Conservation (phyloP, 768 basidiomycete species). For the Termitomyces sp. region DNA sequence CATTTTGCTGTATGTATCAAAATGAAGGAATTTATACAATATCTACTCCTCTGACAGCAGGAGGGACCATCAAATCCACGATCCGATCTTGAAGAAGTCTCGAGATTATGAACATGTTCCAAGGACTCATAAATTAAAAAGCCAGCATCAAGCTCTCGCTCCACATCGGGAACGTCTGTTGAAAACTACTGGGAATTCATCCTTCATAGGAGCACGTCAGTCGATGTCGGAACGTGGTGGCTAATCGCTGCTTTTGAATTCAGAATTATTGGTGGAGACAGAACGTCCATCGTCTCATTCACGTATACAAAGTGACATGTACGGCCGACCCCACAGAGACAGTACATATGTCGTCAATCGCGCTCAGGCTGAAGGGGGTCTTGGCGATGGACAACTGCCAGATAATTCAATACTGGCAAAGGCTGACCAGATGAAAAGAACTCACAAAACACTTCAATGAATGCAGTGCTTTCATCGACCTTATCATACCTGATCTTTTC, state of each 20-base stretch:
- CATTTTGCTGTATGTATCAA: background rate
- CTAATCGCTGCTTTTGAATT: background rate
- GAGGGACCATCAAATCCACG: background rate
- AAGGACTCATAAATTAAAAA: background rate
- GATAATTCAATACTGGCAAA: background rate
- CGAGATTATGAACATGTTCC: background rate
- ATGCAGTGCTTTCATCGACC: slow-evolving; percentile 8
- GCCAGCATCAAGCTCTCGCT: background rate
- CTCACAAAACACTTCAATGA: slow-evolving; percentile 18
- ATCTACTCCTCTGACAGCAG: background rate
- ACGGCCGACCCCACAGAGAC: too few relatives aligned
- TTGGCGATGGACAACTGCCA: background rate
- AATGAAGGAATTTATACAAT: background rate
- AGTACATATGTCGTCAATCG: background rate
- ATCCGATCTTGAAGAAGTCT: background rate
- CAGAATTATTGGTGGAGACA: background rate
- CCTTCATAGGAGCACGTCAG: background rate
- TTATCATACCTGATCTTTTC: slow-evolving; percentile 10
- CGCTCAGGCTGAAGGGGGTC: background rate
- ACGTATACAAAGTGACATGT: background rate
- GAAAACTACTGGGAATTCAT: background rate
- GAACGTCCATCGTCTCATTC: background rate
- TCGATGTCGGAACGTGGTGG: background rate
- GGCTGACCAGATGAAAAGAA: background rate
- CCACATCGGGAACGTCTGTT: background rate